Conservation (phyloP, 2,329 filamentous ascomycete species). For the Rutstroemia sp. region DNA sequence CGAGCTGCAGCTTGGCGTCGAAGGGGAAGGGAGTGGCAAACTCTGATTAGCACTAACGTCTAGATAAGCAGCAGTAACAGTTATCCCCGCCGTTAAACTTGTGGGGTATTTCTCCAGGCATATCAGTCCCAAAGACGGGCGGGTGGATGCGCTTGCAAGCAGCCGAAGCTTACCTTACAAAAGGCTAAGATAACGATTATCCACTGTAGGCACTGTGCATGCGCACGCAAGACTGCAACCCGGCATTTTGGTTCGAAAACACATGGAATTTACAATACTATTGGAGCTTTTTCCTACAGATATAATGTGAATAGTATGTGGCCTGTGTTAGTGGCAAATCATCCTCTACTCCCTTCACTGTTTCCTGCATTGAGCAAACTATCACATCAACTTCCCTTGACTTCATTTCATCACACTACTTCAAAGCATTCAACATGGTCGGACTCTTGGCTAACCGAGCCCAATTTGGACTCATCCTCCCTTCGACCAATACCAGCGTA, state of each 20-base stretch:
- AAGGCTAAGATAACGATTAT: no score
- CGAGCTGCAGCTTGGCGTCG: no score
- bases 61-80: no score
- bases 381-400: no score
- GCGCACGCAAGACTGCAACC: background rate
- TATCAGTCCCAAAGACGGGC: no score
- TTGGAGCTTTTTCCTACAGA: background rate
- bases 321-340: background rate
- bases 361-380: no score
- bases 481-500: slow-evolving; percentile 31
- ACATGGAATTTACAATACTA: background rate
- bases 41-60: no score
- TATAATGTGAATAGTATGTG: background rate
- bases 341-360: no score
- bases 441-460: background rate
- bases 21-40: no score
- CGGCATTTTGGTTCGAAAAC: background rate
- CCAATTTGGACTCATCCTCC: slow-evolving; percentile 29
- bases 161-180: background rate
- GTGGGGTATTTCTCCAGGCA: background rate
- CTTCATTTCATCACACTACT: background rate
- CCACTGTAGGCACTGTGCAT: background rate
- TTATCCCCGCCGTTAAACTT: background rate
- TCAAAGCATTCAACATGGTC: background rate
- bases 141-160: background rate